Percentiles rank a stretch among this genome's conserved stretches.
Evolutionary conservation across 2,329 filamentous ascomycete species (phyloP).

Genomic region (Exophiala sideris): DNA sequence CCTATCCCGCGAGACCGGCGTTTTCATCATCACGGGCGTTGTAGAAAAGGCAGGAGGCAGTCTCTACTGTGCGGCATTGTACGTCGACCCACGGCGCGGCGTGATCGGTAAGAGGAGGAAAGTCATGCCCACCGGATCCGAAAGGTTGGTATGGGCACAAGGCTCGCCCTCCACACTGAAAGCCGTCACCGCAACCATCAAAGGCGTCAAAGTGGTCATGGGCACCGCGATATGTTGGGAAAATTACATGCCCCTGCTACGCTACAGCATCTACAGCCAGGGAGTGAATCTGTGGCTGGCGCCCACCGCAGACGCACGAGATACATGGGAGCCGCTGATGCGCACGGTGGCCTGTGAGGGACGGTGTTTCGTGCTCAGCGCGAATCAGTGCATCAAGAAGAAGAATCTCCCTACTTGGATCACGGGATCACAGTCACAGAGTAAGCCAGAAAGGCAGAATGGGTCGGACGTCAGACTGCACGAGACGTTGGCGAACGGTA

Average conservation of each 20-base stretch:
- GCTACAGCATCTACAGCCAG: conserved; percentile 80
- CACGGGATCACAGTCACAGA: conserved; percentile 27
- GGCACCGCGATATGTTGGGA: conserved; percentile 94
- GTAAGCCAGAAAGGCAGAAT: conserved; percentile 5
- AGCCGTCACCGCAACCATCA: conserved; percentile 75
- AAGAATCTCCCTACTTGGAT: conserved; percentile 60
- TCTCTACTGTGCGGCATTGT: conserved; percentile 78
- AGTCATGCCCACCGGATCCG: conserved; percentile 84
- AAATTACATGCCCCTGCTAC: conserved; percentile 88
- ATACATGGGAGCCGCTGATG: conserved; percentile 81
- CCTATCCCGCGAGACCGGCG: conserved; percentile 70
- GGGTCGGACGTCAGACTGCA: conserved; percentile 2
- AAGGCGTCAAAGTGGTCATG: conserved; percentile 73
- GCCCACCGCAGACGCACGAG: conserved; percentile 79
- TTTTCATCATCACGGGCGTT: conserved; percentile 76
- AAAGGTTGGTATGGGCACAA: conserved; percentile 85
- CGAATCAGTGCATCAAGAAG: conserved; percentile 73
- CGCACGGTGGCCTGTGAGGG: conserved; percentile 77
- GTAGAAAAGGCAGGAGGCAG: conserved; percentile 79
- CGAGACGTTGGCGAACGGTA: conserved; percentile 6
- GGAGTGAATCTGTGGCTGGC: conserved; percentile 91
- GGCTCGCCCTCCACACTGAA: conserved; percentile 74
- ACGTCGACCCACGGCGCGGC: conserved; percentile 72
- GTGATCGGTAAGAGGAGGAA: conserved; percentile 82
- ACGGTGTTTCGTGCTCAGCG: conserved; percentile 77